Evolutionary conservation across 2,329 filamentous ascomycete species (phyloP).

Genomic region (Paracoccidioides brasiliensis): DNA sequence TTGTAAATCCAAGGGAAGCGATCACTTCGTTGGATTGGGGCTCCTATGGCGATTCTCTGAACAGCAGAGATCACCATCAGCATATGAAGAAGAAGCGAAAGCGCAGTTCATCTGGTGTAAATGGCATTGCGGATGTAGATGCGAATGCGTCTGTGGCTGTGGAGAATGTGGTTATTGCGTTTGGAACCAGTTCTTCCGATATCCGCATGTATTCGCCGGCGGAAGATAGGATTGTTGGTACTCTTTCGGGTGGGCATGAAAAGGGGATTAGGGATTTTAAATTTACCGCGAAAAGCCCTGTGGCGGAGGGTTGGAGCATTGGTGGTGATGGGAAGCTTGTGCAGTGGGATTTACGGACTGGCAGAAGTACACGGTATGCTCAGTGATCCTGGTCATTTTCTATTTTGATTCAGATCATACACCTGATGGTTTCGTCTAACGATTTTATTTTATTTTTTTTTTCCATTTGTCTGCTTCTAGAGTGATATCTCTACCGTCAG

Average conservation of each 20-base stretch:
- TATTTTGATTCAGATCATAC: neutral
- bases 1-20: conserved; percentile 32
- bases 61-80: conserved; percentile 20
- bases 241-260: conserved; percentile 34
- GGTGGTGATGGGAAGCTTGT: conserved; percentile 40
- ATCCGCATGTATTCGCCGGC: conserved; percentile 38
- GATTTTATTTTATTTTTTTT: conserved; percentile 3
- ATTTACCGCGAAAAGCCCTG: conserved; percentile 30
- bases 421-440: conserved; percentile 4
- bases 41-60: conserved; percentile 25
- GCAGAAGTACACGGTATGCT: conserved; percentile 31
- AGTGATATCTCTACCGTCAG: conserved; percentile 31
- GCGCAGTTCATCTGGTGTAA: conserved; percentile 28
- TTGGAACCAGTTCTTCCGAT: conserved; percentile 37
- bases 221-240: conserved; percentile 35
- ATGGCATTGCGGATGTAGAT: conserved; percentile 18
- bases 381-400: neutral
- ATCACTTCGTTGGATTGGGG: conserved; percentile 42
- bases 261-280: conserved; percentile 39
- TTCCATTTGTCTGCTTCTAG: conserved; percentile 15
- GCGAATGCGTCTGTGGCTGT: conserved; percentile 18
- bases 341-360: conserved; percentile 38
- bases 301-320: conserved; percentile 39
- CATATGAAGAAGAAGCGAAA: conserved; percentile 40
- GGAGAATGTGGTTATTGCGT: conserved; percentile 35